Base-by-base conservation (phyloP, 495 filamentous ascomycete genomes). In the Penicillium cataractarum region DNA sequence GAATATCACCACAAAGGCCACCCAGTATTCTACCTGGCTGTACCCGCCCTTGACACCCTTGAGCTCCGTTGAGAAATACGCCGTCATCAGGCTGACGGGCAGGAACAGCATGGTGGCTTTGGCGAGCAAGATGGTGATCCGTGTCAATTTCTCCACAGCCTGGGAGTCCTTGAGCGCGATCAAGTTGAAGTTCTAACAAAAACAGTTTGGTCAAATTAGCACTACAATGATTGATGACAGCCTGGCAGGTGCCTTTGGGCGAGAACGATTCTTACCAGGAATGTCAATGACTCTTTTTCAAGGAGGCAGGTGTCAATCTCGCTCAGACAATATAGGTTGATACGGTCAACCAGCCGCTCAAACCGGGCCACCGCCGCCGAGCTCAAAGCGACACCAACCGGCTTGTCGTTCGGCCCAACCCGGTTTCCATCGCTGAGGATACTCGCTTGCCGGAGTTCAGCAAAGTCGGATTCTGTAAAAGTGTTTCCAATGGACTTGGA, bases 81-180 rank as follows among this genome's bases (percentile, higher is more conserved):
- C 88, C 12, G 90, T 93, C 84, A 95, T 87, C 37, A 96, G 79
- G 63, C 86, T 91, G 63, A 96, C 87, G 4, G 92, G 92, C 48
- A 96, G 78, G 76, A 96, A 96, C 48, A 96, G 78, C 52, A 96
- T 91, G 13, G 89, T 92, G 48, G 90, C 86, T 69, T 94, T 94
- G 27, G 90, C 90, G 15, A 96, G 77, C n/a, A 95, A 76, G 40
- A 92, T 91, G 0, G 92, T 92, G 62, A 91, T 88, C 31, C 90
- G 81, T 0, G 91, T 93, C 24, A 96, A 81, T 31, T 87, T 84
- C 54, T 93, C 91, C 7, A 93, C 90, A 2, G 88, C 86, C 58
- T 89, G 83, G 3, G 90, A 91, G 76, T 96, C 89, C 67, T 91
- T 91, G 67, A 94, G 87, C 13, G 92, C 88, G 57, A 91, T 92